Evolutionary conservation across 306 rosid genomes (phyloP).

Genomic region (Mucuna pruriens): DNA sequence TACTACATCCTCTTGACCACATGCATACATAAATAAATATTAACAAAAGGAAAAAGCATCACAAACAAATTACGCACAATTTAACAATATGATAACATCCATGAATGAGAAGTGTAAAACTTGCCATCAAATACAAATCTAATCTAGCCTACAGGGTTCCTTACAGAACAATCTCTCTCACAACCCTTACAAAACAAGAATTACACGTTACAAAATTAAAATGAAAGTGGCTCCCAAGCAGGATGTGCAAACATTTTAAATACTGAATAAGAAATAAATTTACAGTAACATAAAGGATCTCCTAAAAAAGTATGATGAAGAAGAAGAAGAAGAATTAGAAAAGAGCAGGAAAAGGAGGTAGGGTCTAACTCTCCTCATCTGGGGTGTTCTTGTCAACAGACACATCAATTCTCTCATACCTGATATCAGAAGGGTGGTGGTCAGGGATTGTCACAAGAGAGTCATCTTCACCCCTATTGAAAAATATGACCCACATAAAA

Average conservation of each 20-base stretch:
- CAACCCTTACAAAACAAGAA: too few relatives aligned
- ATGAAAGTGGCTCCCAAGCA: constrained; percentile 2
- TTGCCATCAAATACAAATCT: background rate
- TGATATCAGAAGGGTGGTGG: constrained; percentile 48
- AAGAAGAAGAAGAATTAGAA: too few relatives aligned
- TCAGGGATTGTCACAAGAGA: constrained; percentile 40
- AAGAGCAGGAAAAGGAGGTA: too few relatives aligned
- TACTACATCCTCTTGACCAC: background rate
- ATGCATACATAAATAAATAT: background rate
- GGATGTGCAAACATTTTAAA: constrained; percentile 16
- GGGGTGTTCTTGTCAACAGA: constrained; percentile 55
- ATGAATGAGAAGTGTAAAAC: background rate
- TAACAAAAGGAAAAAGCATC: background rate
- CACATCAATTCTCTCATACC: constrained; percentile 71
- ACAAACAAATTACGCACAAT: background rate
- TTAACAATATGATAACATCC: background rate
- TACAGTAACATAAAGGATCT: constrained; percentile 29
- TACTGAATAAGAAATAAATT: background rate
- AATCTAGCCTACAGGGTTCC: background rate
- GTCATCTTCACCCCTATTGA: constrained; percentile 39
- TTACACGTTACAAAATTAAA: background rate
- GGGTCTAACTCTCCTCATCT: constrained; percentile 35
- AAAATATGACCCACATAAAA: constrained; percentile 66
- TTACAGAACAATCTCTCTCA: background rate
- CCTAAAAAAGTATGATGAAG: constrained; percentile 43